A percentile compares a stretch with the other conserved stretches of the same genome.
Conservation (phyloP, 2,329 filamentous ascomycete genomes). For the Amphichorda felina region DNA sequence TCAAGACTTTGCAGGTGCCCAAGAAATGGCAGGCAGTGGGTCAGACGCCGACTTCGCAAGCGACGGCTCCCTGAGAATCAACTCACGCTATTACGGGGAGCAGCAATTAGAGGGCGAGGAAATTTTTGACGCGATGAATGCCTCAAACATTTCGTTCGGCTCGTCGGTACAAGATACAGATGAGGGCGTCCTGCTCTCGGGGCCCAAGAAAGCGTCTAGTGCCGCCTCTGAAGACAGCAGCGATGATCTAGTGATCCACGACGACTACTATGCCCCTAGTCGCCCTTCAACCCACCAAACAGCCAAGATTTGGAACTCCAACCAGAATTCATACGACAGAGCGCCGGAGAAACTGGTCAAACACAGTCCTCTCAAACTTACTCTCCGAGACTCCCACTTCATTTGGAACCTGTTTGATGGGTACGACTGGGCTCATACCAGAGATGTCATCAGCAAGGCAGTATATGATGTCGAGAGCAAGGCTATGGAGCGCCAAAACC, state of each 20-base stretch:
- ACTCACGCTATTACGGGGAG: conserved; percentile 34
- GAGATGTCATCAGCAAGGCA: conserved; percentile 75
- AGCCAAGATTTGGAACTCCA: conserved; percentile 71
- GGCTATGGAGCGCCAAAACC: conserved; percentile 61
- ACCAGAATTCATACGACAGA: conserved; percentile 60
- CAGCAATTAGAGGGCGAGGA: conserved; percentile 29
- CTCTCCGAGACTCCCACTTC: conserved; percentile 75
- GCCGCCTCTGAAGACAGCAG: conserved; percentile 9
- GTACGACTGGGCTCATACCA: conserved; percentile 87
- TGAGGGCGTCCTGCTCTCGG: conserved; percentile 22
- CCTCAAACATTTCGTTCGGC: conserved; percentile 14
- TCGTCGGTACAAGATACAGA: conserved; percentile 21
- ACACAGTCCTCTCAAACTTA: conserved; percentile 62
- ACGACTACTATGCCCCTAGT: conserved; percentile 61
- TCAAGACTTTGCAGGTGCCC: conserved; percentile 46
- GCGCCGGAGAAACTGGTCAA: conserved; percentile 48
- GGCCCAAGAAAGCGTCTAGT: conserved; percentile 8
- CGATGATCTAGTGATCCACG: conserved; percentile 54
- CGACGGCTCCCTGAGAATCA: conserved; percentile 19
- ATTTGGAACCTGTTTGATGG: conserved; percentile 98
- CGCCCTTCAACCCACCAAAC: conserved; percentile 40
- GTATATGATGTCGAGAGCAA: conserved; percentile 79
- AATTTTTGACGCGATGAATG: conserved; percentile 33
- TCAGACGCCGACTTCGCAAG: conserved; percentile 17
- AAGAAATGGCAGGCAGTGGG: conserved; percentile 30